phyloP scores from a whole-genome alignment of 1,139 yeast species.

The Suhomyces panamericanus region DNA sequence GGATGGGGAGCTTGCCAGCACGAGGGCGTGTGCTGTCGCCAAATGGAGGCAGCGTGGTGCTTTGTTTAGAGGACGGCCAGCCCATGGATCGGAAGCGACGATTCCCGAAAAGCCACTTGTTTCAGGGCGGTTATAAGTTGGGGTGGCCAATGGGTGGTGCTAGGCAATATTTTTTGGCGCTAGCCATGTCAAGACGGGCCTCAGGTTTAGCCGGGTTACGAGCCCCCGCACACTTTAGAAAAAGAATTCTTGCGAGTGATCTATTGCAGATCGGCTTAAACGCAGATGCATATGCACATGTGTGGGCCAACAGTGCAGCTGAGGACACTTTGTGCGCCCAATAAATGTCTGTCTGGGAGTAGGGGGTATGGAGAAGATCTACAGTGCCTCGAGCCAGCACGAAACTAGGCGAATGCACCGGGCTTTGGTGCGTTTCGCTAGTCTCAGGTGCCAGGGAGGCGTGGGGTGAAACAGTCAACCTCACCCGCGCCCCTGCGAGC shows the following conservation, averaged over 20 bases:
- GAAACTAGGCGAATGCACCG: too few species aligned
- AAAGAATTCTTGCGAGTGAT: neutral
- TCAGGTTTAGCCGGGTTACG: neutral
- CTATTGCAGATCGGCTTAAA: conserved; percentile 2
- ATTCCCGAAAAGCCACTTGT: neutral
- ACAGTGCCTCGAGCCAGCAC: too few species aligned
- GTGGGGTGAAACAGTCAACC: neutral
- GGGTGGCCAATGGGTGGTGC: neutral
- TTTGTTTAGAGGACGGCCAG: neutral
- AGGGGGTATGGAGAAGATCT: too few species aligned
- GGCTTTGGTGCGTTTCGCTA: too few species aligned
- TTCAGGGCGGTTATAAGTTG: neutral
- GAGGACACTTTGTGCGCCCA: neutral
- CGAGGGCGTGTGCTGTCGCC: neutral
- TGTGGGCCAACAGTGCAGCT: neutral
- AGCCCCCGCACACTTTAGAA: neutral
- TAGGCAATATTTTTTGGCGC: neutral
- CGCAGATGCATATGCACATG: conserved; percentile 2
- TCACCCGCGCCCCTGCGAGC: too few species aligned
- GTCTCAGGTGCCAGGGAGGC: neutral
- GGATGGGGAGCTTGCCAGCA: too few species aligned
- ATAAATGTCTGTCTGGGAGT: too few species aligned
- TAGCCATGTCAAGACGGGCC: neutral
- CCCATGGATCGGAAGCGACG: neutral
- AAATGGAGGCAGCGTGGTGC: neutral